Base-by-base conservation (phyloP, 2,329 filamentous ascomycete genomes). In the Lithohypha guttulata region DNA sequence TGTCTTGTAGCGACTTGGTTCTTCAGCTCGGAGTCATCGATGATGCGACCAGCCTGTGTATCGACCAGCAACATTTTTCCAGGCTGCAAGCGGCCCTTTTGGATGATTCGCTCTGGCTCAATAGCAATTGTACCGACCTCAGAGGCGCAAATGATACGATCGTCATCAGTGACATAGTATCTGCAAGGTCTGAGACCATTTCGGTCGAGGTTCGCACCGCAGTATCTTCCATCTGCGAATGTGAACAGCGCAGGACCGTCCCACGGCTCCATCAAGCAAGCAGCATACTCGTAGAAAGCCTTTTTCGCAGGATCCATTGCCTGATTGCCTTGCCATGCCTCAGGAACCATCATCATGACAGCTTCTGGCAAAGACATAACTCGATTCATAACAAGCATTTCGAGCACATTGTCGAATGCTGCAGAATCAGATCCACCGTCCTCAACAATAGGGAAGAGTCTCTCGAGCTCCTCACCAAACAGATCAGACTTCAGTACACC, bases 201-300 rank as follows among this genome's bases (percentile, higher is more conserved):
- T 63, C 89, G 79, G 66, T 96, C 89, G 17, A 96, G 73, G 61
- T 95, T 96, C 51, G 89, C 89, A 73, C 89, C 89, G 56, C 89
- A 96, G 71, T 91, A 96, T 47, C 89, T 80, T 45, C 89, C 89
- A 60, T 96, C 89, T 19, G 89, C 85, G 63, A 96, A 96, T 5
- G 87, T 95, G 70, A 96, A 96, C 21, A 96, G 76, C 41, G 89
- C 89, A 22, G 89, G 89, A 13, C 89, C 89, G 63, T 96, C 89
- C 89, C 89, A 96, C 11, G 89, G 87, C 68, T 96, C 89, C 89
- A 96, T 96, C 70, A 93, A 83, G 62, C 89, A 96, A 50, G 86
- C 87, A 55, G 89, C 89, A 86, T 89, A 96, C 62, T 96, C 87
- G 65, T 96, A 96, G 65, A 95, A 96, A 36, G 89, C 89, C 43